These are phyloP conservation scores for Neurospora pannonica DNA, from an alignment of 495 filamentous ascomycete genomes.

Conservation along the genomic window DNA sequence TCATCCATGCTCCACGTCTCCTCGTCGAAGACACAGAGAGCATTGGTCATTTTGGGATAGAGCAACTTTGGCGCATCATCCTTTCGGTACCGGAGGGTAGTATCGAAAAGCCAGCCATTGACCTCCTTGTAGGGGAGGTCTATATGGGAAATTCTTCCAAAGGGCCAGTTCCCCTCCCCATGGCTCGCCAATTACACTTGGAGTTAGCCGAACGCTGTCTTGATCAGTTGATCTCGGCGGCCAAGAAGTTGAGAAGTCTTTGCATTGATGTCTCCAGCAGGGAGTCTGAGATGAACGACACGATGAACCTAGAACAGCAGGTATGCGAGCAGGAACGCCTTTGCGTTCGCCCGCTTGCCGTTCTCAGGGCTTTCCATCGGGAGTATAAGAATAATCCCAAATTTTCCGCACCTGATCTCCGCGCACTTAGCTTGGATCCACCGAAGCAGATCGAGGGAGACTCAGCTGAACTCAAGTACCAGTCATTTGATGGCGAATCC, in stretches of 20 bases:
- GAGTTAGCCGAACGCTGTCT: constrained; percentile 70
- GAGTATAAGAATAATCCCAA: constrained; percentile 37
- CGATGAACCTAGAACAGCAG: constrained; percentile 39
- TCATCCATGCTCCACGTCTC: neutral
- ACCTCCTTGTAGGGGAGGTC: constrained; percentile 56
- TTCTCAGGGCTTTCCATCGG: constrained; percentile 38
- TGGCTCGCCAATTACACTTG: constrained; percentile 56
- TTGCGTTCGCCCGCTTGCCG: constrained; percentile 55
- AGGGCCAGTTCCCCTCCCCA: constrained; percentile 31
- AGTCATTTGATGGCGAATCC: constrained; percentile 54
- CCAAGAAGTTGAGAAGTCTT: constrained; percentile 46
- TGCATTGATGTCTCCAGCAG: constrained; percentile 29
- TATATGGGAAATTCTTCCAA: constrained; percentile 52
- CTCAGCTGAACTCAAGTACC: constrained; percentile 58
- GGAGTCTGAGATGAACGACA: constrained; percentile 27
- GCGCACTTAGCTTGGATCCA: constrained; percentile 29
- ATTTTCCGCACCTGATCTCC: constrained; percentile 40
- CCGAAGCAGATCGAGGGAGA: constrained; percentile 44
- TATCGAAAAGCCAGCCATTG: constrained; percentile 59
- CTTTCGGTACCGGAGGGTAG: constrained; percentile 58
- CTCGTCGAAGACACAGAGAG: constrained; percentile 28
- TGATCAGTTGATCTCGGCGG: constrained; percentile 61
- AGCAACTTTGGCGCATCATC: constrained; percentile 77
- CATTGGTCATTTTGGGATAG: constrained; percentile 48
- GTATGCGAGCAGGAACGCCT: constrained; percentile 44